These are phyloP conservation scores for Zygosaccharomyces siamensis DNA, from an alignment of 805 yeast genomes.

Conservation along the genomic window DNA sequence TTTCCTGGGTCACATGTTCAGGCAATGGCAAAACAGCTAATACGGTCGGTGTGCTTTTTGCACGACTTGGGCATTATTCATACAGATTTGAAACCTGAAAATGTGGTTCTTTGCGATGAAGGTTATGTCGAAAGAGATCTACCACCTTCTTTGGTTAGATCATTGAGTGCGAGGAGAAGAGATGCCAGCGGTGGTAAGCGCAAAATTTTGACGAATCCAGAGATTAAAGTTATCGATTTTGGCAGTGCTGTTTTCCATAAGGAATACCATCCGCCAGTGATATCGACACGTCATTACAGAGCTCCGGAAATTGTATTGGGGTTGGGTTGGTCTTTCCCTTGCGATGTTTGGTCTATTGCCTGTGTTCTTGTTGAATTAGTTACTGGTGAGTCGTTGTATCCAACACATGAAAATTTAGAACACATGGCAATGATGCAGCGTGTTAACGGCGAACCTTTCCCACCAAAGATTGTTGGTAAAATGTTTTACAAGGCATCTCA, in stretches of 20 bases:
- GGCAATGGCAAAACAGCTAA: conserved; percentile 77
- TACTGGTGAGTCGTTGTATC: conserved; percentile 91
- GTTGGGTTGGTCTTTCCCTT: conserved; percentile 94
- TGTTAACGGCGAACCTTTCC: conserved; percentile 53
- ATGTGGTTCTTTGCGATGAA: conserved; percentile 54
- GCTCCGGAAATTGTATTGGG: conserved; percentile 96
- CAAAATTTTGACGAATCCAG: conserved; percentile 58
- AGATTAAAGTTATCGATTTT: conserved; percentile 87
- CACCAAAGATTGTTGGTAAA: conserved; percentile 34
- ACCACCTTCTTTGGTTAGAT: conserved; percentile 17
- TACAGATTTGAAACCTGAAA: conserved; percentile 96
- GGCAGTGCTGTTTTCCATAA: conserved; percentile 95
- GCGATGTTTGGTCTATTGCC: conserved; percentile 96
- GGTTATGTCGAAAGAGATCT: conserved; percentile 23
- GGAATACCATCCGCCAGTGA: conserved; percentile 88
- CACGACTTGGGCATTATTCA: conserved; percentile 90
- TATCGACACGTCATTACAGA: conserved; percentile 91
- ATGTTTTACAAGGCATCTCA: conserved; percentile 32
- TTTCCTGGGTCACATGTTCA: conserved; percentile 94
- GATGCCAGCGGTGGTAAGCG: conserved; percentile 34
- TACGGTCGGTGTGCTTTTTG: conserved; percentile 78
- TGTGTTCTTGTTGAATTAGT: conserved; percentile 87
- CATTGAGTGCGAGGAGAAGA: conserved; percentile 29
- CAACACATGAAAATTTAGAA: conserved; percentile 90
- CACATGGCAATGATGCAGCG: conserved; percentile 94